These are phyloP conservation scores for Baudoinia panamericana DNA, from an alignment of 495 filamentous ascomycete genomes.

Conservation along the genomic window DNA sequence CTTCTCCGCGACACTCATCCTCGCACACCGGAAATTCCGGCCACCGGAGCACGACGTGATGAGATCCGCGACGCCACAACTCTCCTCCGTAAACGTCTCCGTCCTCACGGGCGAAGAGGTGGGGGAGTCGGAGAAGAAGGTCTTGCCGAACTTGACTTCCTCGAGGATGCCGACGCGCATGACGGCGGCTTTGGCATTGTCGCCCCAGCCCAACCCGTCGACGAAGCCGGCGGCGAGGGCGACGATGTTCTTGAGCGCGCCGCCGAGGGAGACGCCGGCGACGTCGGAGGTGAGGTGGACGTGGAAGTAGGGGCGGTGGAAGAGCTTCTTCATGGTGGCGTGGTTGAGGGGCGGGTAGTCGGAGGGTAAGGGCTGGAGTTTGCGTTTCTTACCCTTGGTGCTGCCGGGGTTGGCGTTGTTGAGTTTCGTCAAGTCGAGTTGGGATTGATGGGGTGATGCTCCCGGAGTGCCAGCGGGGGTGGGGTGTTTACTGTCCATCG, in stretches of 20 bases:
- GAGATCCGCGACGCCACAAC: constrained; percentile 87
- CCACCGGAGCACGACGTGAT: constrained; percentile 88
- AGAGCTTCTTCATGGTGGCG: constrained; percentile 61
- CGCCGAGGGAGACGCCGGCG: constrained; percentile 86
- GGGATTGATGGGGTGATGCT: constrained; percentile 41
- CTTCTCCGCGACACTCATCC: constrained; percentile 67
- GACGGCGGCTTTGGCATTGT: constrained; percentile 44
- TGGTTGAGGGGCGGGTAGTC: constrained; percentile 80
- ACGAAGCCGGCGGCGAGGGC: constrained; percentile 92
- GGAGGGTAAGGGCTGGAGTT: constrained; percentile 56
- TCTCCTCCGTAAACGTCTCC: constrained; percentile 89
- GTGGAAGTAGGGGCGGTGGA: constrained; percentile 96
- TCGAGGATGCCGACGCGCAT: constrained; percentile 92
- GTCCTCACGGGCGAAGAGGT: no score
- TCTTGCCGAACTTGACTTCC: constrained; percentile 82
- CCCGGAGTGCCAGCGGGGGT: constrained; percentile 40
- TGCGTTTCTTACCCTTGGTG: constrained; percentile 23
- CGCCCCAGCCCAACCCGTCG: constrained; percentile 86
- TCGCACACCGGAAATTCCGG: constrained; percentile 87
- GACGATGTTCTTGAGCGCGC: constrained; percentile 95
- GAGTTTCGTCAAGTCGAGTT: constrained; percentile 40
- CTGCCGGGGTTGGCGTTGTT: constrained; percentile 30
- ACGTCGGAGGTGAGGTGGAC: constrained; percentile 85
- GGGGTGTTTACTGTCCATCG: constrained; percentile 60
- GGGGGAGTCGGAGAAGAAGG: constrained; percentile 76